Conservation (phyloP, 176 grass and related monocot species). For the Calamus simplicifolius region DNA sequence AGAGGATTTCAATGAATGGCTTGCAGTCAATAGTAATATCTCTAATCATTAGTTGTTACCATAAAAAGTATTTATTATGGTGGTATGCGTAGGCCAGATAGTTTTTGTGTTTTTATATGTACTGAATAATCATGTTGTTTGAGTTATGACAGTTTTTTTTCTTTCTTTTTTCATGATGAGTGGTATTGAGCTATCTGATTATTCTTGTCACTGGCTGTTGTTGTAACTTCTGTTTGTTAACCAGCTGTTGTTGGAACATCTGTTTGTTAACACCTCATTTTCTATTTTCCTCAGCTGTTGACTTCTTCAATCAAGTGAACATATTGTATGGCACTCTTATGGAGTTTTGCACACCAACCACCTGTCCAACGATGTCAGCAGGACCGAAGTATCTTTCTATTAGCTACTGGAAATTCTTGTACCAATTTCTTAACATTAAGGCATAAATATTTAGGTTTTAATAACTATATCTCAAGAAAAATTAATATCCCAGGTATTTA, state of each 20-base stretch:
- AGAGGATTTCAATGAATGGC: slow-evolving; percentile 86
- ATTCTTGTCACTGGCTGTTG: too few relatives aligned
- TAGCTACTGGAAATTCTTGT: too few relatives aligned
- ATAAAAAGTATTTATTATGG: too few relatives aligned
- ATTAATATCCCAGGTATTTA: too few relatives aligned
- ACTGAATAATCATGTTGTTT: too few relatives aligned
- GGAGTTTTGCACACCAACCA: slow-evolving; percentile 86
- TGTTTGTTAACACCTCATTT: slow-evolving; percentile 10
- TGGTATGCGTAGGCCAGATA: too few relatives aligned
- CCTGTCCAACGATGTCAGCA: slow-evolving; percentile 85
- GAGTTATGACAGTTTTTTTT: not conserved
- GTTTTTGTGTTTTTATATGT: too few relatives aligned
- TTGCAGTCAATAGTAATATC: slow-evolving; percentile 74
- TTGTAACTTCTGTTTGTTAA: slow-evolving; percentile 10
- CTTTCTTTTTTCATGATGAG: not conserved
- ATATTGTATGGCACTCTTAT: slow-evolving; percentile 73
- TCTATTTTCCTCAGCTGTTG: slow-evolving; percentile 55
- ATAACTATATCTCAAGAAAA: too few relatives aligned
- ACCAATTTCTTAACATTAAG: too few relatives aligned
- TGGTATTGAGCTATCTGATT: too few relatives aligned
- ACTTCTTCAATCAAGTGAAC: slow-evolving; percentile 97
- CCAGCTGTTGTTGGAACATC: not conserved
- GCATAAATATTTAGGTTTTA: too few relatives aligned
- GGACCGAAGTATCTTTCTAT: slow-evolving; percentile 56
- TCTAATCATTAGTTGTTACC: not conserved